Evolutionary conservation across 1,284 basidiomycete species (phyloP), one percentile per base, ranked within the genome.

Genomic region (Rhodotorula sp.): DNA sequence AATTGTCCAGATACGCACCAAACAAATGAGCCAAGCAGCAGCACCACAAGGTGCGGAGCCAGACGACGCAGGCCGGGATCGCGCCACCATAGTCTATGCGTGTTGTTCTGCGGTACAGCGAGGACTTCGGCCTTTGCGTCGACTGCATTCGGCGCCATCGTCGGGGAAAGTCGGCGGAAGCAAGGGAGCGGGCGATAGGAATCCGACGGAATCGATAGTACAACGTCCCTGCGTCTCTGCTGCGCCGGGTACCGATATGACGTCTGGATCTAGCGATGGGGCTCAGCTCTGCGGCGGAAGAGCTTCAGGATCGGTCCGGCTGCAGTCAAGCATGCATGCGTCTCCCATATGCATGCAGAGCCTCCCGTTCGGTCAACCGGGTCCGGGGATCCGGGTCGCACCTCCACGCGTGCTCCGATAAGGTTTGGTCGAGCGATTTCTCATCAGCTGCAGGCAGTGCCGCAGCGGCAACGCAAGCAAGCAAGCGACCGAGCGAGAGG

Each of bases 31-130:
- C 67, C 70, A 12, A 72, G 61, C 5, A 65, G 46, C 26, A 72
- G 57, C 0, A 65, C 53, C 3, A 51, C 12, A 14, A 46, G 46
- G 54, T 69, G 64, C 48, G 26, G 14, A n/a, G 59, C 62, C 26
- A 69, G 51, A n/a, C 49, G 45, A 20, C 67, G 53, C 44, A 72
- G 30, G 42, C 70, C 64, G 3, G 67, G 44, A 30, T 72, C 70
- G 17, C 51, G 53, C 59, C 64, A 72, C 70, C 70, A 72, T 3
- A 15, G 26, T 6, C 15, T 29, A 37, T 69, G 45, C 20, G 67
- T 60, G 37, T 66, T 66, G 56, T 72, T 72, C 42, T 42, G 20
- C 18, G 53, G 58, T 22, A n/a, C 22, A 4, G 42, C 22, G 4
- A n/a, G 12, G 17, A 10, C 29, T 14, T 55, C 62, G 42, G 61